Base-by-base conservation (phyloP, 495 filamentous ascomycete genomes). In the Penicillium alfredii region DNA sequence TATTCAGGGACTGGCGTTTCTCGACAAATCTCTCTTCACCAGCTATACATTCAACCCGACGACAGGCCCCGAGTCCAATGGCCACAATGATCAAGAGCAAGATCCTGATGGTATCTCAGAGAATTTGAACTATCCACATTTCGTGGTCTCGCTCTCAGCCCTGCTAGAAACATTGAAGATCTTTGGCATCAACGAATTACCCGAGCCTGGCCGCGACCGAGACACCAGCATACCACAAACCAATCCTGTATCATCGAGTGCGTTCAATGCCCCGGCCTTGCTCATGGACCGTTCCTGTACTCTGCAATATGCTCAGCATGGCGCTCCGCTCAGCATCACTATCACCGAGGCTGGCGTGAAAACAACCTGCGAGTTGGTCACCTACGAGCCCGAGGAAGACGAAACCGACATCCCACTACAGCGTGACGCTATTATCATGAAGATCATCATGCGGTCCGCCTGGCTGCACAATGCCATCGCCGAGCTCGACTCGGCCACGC, bases 141-240 rank as follows among this genome's bases (percentile, higher is more conserved):
- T 97, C 55, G 82, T 87, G 40, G 81, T 96, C 42, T 90, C 87
- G 8, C 73, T 98, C 24, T 71, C 83, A 1, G 84, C 90, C 24
- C 73, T 98, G 6, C 76, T 98, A 27, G 92, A 98, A 67, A 94
- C 88, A 6, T 72, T 98, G 17, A 89, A 94, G 49, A 95, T 98
- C 25, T 90, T 97, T 53, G 83, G 84, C 30, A 75, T 87, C 40
- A 79, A 78, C 28, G 86, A 94, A 46, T 54, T 75, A n/a, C 63
- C 70, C 21, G 72, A 77, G 35, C 63, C 72, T 17, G 75, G 68
- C 45, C 44, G 74, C 47, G 16, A 40, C 22, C 47, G 49, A 17
- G 44, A 72, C 40, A 63, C 72, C 34, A 72, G 71, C 33, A 55
- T 65, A 11, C 56, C 62, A 16, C 71, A 74, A 19, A 63, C 69